Percentiles rank a stretch among this genome's conserved stretches.
These are phyloP conservation scores for Pelargonium nanum DNA, from an alignment of 345 rosid species.

Conservation along the genomic window DNA sequence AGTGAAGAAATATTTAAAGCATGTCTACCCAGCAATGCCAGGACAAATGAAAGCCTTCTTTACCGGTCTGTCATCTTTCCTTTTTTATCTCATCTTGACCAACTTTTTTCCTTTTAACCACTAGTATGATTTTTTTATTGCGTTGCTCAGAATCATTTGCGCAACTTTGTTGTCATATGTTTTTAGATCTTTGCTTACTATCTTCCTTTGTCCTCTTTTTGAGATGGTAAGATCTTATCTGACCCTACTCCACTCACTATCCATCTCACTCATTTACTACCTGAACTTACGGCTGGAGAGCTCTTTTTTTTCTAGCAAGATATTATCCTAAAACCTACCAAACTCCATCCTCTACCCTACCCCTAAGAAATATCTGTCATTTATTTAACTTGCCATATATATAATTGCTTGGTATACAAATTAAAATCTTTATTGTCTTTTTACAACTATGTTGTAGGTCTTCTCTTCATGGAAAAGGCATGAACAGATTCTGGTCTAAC, in stretches of 20 bases:
- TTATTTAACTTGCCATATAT: no score
- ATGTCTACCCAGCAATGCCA: constrained; percentile 26
- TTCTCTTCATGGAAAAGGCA: constrained; percentile 69
- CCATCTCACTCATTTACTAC: no score
- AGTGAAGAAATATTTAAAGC: constrained; percentile 45
- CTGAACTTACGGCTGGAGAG: no score
- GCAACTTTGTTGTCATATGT: no score
- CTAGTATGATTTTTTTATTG: not conserved
- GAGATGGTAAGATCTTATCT: not conserved
- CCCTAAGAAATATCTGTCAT: no score
- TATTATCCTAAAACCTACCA: no score
- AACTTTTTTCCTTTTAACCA: not conserved
- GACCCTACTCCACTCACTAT: no score
- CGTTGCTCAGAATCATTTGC: no score
- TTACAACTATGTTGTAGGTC: constrained; percentile 40
- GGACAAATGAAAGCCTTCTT: constrained; percentile 39
- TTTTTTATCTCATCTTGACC: constrained; percentile 1
- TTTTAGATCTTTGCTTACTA: not conserved
- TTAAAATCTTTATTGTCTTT: constrained; percentile 2
- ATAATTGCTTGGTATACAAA: no score
- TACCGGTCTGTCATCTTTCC: constrained; percentile 41
- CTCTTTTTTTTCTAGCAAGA: no score
- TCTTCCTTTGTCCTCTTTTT: not conserved
- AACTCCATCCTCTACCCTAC: no score
- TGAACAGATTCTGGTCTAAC: constrained; percentile 83